Evolutionary conservation across 768 basidiomycete species (phyloP), one percentile per base, ranked within the genome.

Genomic region (Phlebiopsis gigantea): DNA sequence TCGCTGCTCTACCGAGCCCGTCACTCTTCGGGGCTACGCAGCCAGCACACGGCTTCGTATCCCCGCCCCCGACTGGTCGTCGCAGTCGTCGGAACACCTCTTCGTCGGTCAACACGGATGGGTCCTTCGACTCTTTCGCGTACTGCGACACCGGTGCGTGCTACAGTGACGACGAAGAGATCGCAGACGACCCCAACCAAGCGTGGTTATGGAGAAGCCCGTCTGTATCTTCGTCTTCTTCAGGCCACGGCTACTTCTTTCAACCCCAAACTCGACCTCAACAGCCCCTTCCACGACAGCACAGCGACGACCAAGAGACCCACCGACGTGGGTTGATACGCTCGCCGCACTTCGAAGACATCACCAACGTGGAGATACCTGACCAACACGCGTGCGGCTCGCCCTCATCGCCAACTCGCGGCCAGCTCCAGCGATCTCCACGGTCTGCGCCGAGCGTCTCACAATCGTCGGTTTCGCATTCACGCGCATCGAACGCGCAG

Each of bases 1-100:
- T 63, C 39, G 58, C 67, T 56, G 31, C 65, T 26, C 55, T 65
- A 42, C 53, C 64, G 48, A 56, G 55, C 30, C 46, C 65, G 34
- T 26, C 57, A 46, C 30, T 47, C 17, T 55, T 53, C n/a, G 60
- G 60, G 2, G 52, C 54, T n/a, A 49, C 57, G 6, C 55, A 58
- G 21, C 62, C 62, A 14, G 62, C 55, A 10, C 61, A 61, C 29
- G 60, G 61, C 46, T 66, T 63, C 55, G 57, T 15, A 44, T 55
- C 26, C 46, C 61, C 31, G 57, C 54, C 60, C 49, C 46, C 51
- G 19, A 65, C 50, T 46, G 69, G 21, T 57, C 66, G 57, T 57
- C 73, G 21, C 56, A 65, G 66, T 62, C 73, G 65, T 24, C 62
- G 63, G 44, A 57, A 61, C 28, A 65, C 64, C n/a, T 56, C 64